Conservation (phyloP, 306 rosid genomes). For the Cucumis cinereus region DNA sequence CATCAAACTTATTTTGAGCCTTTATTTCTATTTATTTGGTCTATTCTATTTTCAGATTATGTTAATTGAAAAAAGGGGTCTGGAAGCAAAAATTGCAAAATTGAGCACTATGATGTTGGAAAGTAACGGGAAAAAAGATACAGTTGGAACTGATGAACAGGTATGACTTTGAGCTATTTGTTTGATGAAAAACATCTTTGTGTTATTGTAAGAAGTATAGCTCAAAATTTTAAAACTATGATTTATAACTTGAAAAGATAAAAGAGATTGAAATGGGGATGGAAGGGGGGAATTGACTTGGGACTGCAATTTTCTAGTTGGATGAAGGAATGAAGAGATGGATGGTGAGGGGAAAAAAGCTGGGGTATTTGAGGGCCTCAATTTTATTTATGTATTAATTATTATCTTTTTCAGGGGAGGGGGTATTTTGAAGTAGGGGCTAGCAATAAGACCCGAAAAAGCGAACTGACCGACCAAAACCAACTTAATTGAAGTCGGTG, state of each 20-base stretch:
- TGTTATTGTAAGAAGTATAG: neutral
- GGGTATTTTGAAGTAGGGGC: constrained; percentile 18
- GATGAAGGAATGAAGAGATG: constrained; percentile 70
- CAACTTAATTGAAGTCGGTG: too few species aligned
- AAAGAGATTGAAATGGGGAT: constrained; percentile 50
- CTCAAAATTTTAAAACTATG: neutral
- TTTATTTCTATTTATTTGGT: neutral
- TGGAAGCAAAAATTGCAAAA: constrained; percentile 56
- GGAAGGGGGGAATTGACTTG: constrained; percentile 20
- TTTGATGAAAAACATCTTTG: neutral
- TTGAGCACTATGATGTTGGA: constrained; percentile 45
- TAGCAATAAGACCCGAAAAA: too few species aligned
- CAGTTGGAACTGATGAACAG: constrained; percentile 39
- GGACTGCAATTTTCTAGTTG: constrained; percentile 33
- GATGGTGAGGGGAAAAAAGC: constrained; percentile 54
- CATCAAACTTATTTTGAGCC: neutral
- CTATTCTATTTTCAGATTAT: constrained; percentile 33
- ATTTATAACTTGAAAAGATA: constrained; percentile 22
- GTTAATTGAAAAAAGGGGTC: constrained; percentile 42
- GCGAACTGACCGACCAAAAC: too few species aligned
- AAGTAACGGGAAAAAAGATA: constrained; percentile 32
- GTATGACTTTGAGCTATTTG: constrained; percentile 21
- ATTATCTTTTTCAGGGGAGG: constrained; percentile 12
- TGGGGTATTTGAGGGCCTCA: constrained; percentile 60
- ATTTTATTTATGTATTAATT: constrained; percentile 10